A percentile compares a stretch with the other conserved stretches of the same genome.
These are phyloP conservation scores for Clavispora vitiphila DNA, from an alignment of 805 yeast species.

Conservation along the genomic window DNA sequence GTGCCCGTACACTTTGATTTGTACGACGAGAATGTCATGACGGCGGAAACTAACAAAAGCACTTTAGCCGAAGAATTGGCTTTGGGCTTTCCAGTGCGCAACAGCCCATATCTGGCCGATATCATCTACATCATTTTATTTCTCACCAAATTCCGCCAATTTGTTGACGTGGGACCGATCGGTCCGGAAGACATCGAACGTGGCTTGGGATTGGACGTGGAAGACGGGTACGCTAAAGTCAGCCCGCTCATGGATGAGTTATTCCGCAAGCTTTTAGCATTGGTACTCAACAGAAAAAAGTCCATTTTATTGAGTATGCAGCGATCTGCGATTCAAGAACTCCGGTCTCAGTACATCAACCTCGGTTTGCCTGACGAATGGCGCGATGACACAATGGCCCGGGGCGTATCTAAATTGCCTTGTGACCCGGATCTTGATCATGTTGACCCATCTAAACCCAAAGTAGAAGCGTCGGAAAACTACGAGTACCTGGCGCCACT, in stretches of 20 bases:
- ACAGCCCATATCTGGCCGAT: slow-evolving; percentile 21
- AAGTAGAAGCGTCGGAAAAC: slow-evolving; percentile 11
- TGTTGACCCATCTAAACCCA: slow-evolving; percentile 23
- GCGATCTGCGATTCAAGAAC: slow-evolving; percentile 29
- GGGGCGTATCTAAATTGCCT: slow-evolving; percentile 2
- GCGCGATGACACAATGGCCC: slow-evolving; percentile 20
- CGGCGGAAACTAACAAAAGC: slow-evolving; percentile 13
- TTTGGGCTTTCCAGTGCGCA: slow-evolving; percentile 27
- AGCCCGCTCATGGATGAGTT: slow-evolving; percentile 29
- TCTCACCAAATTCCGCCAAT: slow-evolving; percentile 25
- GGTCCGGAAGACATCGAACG: slow-evolving; percentile 37
- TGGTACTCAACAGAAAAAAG: slow-evolving; percentile 35
- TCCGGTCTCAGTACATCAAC: slow-evolving; percentile 20
- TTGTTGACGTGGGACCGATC: slow-evolving; percentile 18
- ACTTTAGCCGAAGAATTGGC: slow-evolving; percentile 25
- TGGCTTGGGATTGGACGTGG: slow-evolving; percentile 25
- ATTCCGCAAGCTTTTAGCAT: slow-evolving; percentile 26
- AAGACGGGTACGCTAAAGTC: slow-evolving; percentile 9
- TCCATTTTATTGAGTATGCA: slow-evolving; percentile 20
- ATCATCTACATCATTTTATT: slow-evolving; percentile 29
- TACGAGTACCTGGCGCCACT: slow-evolving; percentile 12
- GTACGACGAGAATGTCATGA: slow-evolving; percentile 33
- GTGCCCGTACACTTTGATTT: slow-evolving; percentile 29
- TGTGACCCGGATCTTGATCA: slow-evolving; percentile 9
- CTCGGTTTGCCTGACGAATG: slow-evolving; percentile 39